Evolutionary conservation across 140 eudicot species (phyloP).

Genomic region (Bidens hawaiensis): DNA sequence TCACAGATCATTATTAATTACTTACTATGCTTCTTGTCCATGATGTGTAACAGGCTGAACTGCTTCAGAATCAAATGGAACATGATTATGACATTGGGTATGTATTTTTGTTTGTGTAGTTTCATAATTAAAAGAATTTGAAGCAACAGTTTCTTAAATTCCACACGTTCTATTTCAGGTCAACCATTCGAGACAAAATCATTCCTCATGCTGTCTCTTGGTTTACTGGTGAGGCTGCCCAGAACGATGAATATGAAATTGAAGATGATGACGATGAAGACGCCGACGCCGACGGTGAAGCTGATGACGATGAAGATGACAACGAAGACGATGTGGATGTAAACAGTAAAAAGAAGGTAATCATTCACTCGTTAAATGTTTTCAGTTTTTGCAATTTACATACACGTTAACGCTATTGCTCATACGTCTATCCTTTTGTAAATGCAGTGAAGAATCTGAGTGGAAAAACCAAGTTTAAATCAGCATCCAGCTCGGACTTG

Average conservation of each 20-base stretch:
- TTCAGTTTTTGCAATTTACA: background rate
- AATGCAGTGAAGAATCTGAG: slow-evolving; percentile 25
- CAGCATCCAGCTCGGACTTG: slow-evolving; percentile 2
- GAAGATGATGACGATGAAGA: slow-evolving; percentile 55
- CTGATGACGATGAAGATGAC: slow-evolving; percentile 45
- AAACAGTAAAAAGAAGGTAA: slow-evolving; percentile 54
- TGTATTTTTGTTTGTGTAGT: slow-evolving; percentile 15
- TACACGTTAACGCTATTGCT: background rate
- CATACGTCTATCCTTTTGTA: background rate
- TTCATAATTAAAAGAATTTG: background rate
- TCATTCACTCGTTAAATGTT: background rate
- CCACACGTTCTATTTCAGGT: slow-evolving; percentile 19
- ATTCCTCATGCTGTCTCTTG: slow-evolving; percentile 64
- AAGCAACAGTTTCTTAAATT: too few species aligned
- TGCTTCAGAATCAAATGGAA: slow-evolving; percentile 80
- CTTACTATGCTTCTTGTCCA: background rate
- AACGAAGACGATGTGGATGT: slow-evolving; percentile 37
- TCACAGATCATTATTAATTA: background rate
- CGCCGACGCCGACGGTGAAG: slow-evolving; percentile 40
- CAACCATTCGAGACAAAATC: slow-evolving; percentile 55
- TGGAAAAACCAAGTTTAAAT: background rate
- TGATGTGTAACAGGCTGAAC: slow-evolving; percentile 55
- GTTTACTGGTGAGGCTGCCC: slow-evolving; percentile 78
- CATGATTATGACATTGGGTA: slow-evolving; percentile 90
- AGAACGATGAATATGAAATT: slow-evolving; percentile 53